Base-by-base conservation (phyloP, 2,329 filamentous ascomycete genomes). In the Leptographium radiaticola region DNA sequence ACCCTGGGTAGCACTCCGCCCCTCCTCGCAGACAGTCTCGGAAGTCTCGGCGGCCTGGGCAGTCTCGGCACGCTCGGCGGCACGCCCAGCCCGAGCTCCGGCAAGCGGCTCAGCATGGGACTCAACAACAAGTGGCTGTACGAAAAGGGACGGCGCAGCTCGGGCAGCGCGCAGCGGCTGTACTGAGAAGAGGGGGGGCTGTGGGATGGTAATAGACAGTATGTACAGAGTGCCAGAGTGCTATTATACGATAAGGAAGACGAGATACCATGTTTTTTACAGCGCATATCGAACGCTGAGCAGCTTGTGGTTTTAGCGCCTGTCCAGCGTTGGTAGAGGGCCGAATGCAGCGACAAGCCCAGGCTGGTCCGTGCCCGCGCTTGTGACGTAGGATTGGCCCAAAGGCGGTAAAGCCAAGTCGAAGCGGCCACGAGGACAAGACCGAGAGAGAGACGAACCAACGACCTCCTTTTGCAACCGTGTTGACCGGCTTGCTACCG, bases 61-160 rank as follows among this genome's bases (percentile, higher is more conserved):
- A 18, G 56, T 11, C 81, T 84, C 1, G 75, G 77, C 15, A n/a
- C n/a, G n/a, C 84, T 45, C 2, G 20, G 25, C 9, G 50, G 31
- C 1, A 20, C 33, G 18, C n/a, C 50, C 1, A 90, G 83, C 59
- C 86, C 87, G 1, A 70, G 71, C 7, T 70, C 74, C 7, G 75
- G 77, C 40, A 89, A 86, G 70, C 78, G 81, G 54, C 83, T 84
- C 44, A 89, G 81, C 59, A 81, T 94, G 52, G 82, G 83, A 0
- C 65, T 96, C 64, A 96, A 91, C 68, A 95, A 83, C 71, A 95
- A 93, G 71, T 97, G 91, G 91, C 69, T 96, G 56, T 97, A 95
- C 65, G 89, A 96, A 68, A 87, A 83, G 69, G 85, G 86, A 62
- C 72, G 82, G 65, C 66, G 81, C 65, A 71, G 76, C 60, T 73